Conservation (phyloP, 371 early-diverging fungal species). For the Mortierella sp. region DNA sequence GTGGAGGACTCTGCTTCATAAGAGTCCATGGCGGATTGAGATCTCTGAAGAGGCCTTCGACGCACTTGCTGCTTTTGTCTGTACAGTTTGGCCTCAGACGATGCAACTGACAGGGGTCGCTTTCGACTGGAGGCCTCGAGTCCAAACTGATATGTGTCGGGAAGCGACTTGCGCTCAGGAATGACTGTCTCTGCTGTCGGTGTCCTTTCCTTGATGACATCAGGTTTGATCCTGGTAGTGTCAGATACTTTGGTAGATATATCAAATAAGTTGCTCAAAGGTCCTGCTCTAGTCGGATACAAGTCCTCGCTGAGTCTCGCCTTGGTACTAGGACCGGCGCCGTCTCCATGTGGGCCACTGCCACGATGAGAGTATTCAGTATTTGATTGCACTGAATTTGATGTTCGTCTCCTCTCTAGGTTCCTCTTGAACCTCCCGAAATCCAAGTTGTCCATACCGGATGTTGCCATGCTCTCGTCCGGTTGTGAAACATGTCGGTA, state of each 20-base stretch:
- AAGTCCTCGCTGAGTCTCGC: background rate
- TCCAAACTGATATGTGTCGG: constrained; percentile 14
- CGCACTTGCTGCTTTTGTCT: background rate
- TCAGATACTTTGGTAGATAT: constrained; percentile 3
- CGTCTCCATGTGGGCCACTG: background rate
- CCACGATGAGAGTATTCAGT: background rate
- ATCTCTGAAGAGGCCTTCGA: constrained; percentile 1
- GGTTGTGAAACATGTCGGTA: background rate
- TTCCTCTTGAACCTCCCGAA: constrained; percentile 51
- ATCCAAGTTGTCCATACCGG: constrained; percentile 16
- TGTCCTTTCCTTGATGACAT: background rate
- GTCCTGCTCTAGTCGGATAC: background rate
- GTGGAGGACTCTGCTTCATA: background rate
- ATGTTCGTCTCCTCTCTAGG: constrained; percentile 34
- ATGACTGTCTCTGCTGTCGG: background rate
- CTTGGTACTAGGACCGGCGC: background rate
- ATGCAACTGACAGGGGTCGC: constrained; percentile 15
- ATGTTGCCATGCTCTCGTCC: background rate
- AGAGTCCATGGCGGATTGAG: background rate
- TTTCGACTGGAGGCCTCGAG: constrained; percentile 11
- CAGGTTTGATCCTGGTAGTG: background rate
- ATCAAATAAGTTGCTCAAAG: constrained; percentile 15
- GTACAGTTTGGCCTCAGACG: background rate
- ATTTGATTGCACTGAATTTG: constrained; percentile 5
- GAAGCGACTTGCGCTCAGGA: background rate